Evolutionary conservation across 345 rosid species (phyloP).

Genomic region (Laguncularia racemosa): DNA sequence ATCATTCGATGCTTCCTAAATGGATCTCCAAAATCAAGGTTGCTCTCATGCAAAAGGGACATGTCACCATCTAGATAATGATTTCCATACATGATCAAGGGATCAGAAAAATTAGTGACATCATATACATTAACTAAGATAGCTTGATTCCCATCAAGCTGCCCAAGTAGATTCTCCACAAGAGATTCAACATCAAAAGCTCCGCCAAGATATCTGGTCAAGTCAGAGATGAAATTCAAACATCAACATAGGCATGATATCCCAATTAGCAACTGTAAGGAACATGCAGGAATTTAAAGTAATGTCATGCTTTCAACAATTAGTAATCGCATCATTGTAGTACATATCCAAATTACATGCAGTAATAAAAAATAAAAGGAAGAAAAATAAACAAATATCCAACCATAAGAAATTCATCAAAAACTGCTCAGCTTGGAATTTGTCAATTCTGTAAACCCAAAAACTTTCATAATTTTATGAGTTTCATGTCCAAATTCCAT

Average conservation of each 20-base stretch:
- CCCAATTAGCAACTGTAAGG: not conserved
- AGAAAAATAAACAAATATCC: not conserved
- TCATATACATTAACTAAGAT: constrained; percentile 90
- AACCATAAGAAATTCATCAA: not conserved
- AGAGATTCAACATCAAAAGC: constrained; percentile 99
- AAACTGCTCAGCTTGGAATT: too few relatives aligned
- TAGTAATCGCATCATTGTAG: too few relatives aligned
- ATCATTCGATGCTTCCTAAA: constrained; percentile 88
- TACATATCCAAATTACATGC: too few relatives aligned
- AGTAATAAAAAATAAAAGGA: not conserved
- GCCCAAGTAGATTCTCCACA: constrained; percentile 93
- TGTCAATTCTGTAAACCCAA: too few relatives aligned
- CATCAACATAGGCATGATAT: constrained; percentile 1
- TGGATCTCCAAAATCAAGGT: constrained; percentile 94
- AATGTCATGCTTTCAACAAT: too few relatives aligned
- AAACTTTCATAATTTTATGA: too few relatives aligned
- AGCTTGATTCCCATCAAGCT: constrained; percentile 93
- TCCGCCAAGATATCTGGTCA: constrained; percentile 87
- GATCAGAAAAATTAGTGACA: constrained; percentile 76
- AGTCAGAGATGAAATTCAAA: constrained; percentile 8
- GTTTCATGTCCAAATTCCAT: too few relatives aligned
- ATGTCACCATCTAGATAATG: constrained; percentile 73
- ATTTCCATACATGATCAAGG: constrained; percentile 83
- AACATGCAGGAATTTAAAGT: not conserved
- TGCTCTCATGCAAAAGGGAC: constrained; percentile 69